A percentile compares a stretch with the other conserved stretches of the same genome.
phyloP scores from a whole-genome alignment of 371 early-diverging fungal genomes.

The Rhizopus delemar region DNA sequence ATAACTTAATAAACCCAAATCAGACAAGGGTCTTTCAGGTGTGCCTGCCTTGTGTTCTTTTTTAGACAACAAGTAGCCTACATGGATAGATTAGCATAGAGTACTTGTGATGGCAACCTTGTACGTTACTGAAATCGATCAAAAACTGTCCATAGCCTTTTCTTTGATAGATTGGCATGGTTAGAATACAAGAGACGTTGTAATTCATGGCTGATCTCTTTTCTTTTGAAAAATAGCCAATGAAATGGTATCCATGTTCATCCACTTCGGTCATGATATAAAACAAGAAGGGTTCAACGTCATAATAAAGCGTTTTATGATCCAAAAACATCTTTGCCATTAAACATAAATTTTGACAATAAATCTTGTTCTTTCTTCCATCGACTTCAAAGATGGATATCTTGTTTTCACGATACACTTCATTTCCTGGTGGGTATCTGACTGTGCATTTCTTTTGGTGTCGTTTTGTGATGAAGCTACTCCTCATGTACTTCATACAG shows the following conservation, averaged over 20 bases:
- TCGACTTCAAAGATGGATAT: conserved; percentile 95
- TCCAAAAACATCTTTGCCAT: conserved; percentile 98
- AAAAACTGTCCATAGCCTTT: conserved; percentile 98
- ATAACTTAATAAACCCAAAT: conserved; percentile 94
- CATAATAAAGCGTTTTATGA: conserved; percentile 99
- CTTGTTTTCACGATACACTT: conserved; percentile 93
- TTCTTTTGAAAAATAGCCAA: conserved; percentile 99
- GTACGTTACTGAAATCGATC: conserved; percentile 86
- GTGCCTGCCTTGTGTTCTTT: conserved; percentile 89
- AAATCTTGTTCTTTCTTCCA: conserved; percentile 93
- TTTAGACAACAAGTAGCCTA: conserved; percentile 89
- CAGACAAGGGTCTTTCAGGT: conserved; percentile 99
- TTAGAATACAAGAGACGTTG: conserved; percentile 98
- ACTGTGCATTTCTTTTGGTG: conserved; percentile 85
- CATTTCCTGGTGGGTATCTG: conserved; percentile 96
- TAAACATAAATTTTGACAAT: conserved; percentile 97
- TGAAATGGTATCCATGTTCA: conserved; percentile 84
- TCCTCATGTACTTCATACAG: conserved; percentile 95
- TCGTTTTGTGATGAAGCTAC: conserved; percentile 63
- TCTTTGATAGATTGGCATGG: conserved; percentile 94
- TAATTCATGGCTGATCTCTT: conserved; percentile 77
- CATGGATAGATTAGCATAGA: neutral
- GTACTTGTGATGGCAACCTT: conserved; percentile 14
- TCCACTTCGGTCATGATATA: conserved; percentile 91
- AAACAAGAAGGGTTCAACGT: conserved; percentile 99